Base-by-base conservation (phyloP, 1,284 basidiomycete species). In the Phylloporus gajari region DNA sequence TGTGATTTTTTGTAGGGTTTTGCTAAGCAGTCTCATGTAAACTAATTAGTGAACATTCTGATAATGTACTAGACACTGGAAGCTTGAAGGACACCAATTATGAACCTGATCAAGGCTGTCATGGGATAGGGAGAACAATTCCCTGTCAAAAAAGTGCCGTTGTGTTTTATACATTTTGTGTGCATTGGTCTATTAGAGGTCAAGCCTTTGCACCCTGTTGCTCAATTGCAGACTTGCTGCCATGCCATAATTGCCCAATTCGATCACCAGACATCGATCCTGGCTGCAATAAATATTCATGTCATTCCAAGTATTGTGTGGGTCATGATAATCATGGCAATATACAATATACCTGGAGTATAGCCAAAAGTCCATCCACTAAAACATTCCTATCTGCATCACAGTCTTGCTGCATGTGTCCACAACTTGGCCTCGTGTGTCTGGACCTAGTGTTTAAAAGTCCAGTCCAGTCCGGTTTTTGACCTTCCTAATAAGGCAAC, bases 41-140 rank as follows among this genome's bases (percentile, higher is more conserved):
- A n/a, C n/a, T n/a, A n/a, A n/a, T n/a, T n/a, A n/a, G n/a, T n/a
- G n/a, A n/a, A n/a, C n/a, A n/a, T n/a, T n/a, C n/a, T n/a, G n/a
- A n/a, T n/a, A n/a, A n/a, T n/a, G n/a, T n/a, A n/a, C n/a, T 71
- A 94, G 40, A 15, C 7, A 42, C 67, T 84, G 96, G 74, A 95
- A 95, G 82, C n/a, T n/a, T n/a, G n/a, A n/a, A n/a, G n/a, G 94
- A 97, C 95, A n/a, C 89, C 89, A 69, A 90, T 91, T 78, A 85
- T 87, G 67, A 91, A 86, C 81, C 84, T 82, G 68, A 84, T 75
- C 40, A 79, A 79, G 69, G 75, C 78, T 56, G 81, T 75, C 61
- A 86, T 86, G 73, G 82, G 81, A 30, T 82, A 90, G 94, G n/a
- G n/a, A n/a, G n/a, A n/a, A n/a, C n/a, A n/a, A n/a, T n/a, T n/a